Evolutionary conservation across 129 eudicot genomes (phyloP).

Genomic region (Rutidosis leptorrhynchoides): DNA sequence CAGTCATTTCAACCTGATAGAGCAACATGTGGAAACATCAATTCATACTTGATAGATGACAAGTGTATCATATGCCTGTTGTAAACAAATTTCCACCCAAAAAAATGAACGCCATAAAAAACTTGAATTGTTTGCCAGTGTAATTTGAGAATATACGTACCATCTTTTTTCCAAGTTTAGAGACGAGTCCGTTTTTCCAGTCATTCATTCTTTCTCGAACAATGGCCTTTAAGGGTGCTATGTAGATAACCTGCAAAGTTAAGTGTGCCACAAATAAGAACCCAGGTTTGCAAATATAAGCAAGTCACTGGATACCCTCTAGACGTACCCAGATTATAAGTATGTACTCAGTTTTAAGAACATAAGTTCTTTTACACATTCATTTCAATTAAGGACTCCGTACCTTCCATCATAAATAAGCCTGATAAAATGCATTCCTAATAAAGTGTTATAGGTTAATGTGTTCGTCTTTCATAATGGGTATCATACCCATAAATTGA

Average conservation of each 20-base stretch:
- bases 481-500: too few relatives aligned
- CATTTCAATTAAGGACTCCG: not conserved
- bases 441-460: too few relatives aligned
- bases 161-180: constrained; percentile 92
- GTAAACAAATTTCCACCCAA: constrained; percentile 4
- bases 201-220: constrained; percentile 97
- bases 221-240: constrained; percentile 98
- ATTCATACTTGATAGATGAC: constrained; percentile 23
- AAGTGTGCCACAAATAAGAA: constrained; percentile 17
- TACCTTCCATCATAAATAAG: not conserved
- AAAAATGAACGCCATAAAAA: not conserved
- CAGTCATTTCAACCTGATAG: constrained; percentile 96
- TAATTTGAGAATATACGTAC: constrained; percentile 26
- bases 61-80: constrained; percentile 9
- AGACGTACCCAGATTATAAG: not conserved
- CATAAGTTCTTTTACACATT: not conserved
- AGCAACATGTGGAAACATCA: constrained; percentile 24
- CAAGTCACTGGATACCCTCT: constrained; percentile 10
- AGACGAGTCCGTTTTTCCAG: constrained; percentile 87
- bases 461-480: too few relatives aligned
- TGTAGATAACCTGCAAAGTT: constrained; percentile 73
- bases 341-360: not conserved
- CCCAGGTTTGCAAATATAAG: not conserved
- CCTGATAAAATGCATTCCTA: not conserved
- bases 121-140: constrained; percentile 1